Conservation (phyloP, 768 basidiomycete genomes). For the Phaeotremella fagi region DNA sequence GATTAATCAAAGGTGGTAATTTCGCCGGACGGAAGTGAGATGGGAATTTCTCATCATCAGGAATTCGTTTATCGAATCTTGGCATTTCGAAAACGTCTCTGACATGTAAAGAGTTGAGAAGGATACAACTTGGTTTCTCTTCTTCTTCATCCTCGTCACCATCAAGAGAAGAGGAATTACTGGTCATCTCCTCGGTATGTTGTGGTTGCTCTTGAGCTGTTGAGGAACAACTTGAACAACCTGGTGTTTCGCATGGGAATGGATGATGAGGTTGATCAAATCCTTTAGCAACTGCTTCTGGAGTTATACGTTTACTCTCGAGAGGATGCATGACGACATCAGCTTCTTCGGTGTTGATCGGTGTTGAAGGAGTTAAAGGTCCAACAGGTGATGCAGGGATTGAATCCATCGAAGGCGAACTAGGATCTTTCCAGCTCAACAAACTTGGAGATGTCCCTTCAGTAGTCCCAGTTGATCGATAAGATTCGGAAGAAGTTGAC, state of each 20-base stretch:
- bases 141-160: slow-evolving; percentile 20
- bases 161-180: slow-evolving; percentile 7
- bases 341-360: slow-evolving; percentile 3
- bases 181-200: slow-evolving; percentile 2
- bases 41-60: not conserved
- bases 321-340: slow-evolving; percentile 43
- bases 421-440: not conserved
- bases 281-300: slow-evolving; percentile 15
- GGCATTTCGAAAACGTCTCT: slow-evolving; percentile 39
- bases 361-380: not conserved
- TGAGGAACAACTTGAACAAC: not conserved
- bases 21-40: slow-evolving; percentile 31
- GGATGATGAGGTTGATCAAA: slow-evolving; percentile 20
- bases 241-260: slow-evolving; percentile 12
- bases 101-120: slow-evolving; percentile 38
- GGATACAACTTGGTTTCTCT: slow-evolving; percentile 21
- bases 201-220: too few relatives aligned
- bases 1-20: slow-evolving; percentile 40
- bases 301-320: slow-evolving; percentile 32
- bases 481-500: slow-evolving; percentile 36
- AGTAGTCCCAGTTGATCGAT: slow-evolving; percentile 26
- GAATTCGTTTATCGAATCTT: not conserved
- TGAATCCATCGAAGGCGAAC: not conserved
- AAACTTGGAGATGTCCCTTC: slow-evolving; percentile 27
- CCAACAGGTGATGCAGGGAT: not conserved